Percentiles rank a stretch among this genome's conserved stretches.
phyloP scores from a whole-genome alignment of 345 rosid species.

The Atalantia buxifolia region DNA sequence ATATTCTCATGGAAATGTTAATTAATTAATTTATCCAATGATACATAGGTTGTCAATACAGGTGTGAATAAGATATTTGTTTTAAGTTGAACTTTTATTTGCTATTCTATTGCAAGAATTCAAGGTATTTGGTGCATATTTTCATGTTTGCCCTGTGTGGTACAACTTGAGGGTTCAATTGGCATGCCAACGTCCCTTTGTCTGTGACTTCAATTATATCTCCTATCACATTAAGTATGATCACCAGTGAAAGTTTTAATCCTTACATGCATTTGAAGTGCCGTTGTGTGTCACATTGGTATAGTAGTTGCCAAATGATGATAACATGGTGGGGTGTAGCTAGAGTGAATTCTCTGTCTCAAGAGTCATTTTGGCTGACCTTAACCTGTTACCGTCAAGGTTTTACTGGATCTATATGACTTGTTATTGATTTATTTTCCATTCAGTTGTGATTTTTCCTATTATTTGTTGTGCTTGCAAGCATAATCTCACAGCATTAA shows the following conservation, averaged over 20 bases:
- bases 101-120: background rate
- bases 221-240: background rate
- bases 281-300: background rate
- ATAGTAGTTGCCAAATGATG: background rate
- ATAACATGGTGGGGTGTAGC: background rate
- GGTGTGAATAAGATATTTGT: background rate
- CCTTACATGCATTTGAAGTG: background rate
- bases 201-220: background rate
- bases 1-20: too few relatives aligned
- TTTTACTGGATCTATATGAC: background rate
- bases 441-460: background rate
- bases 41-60: background rate
- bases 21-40: too few relatives aligned
- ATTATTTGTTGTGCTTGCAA: background rate
- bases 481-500: background rate
- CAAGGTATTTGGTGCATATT: background rate
- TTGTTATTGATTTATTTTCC: background rate
- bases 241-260: background rate
- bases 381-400: background rate
- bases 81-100: background rate
- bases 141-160: background rate
- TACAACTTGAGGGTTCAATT: background rate
- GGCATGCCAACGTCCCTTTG: background rate
- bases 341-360: background rate
- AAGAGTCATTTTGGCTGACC: background rate